Evolutionary conservation across 139 green algal species (phyloP), one percentile per base, ranked within the genome.

Genomic region (Closterium sp.): DNA sequence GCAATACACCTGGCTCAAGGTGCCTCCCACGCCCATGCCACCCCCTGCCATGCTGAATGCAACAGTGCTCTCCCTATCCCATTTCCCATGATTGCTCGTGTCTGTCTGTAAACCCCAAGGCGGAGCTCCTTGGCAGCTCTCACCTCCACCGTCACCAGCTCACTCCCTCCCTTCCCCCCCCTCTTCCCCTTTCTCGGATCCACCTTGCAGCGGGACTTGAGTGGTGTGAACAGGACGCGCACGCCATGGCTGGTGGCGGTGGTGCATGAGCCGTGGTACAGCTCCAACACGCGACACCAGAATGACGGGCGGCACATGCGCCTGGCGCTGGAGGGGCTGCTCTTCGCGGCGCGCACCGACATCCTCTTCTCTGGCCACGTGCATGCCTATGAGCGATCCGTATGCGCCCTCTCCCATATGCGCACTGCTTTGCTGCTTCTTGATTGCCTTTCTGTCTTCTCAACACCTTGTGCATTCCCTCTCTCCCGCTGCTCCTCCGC

Each of bases 181-280:
- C 43, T 69, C 43, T n/a, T n/a, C n/a, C 3, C 43, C 43, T 69
- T 25, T 69, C 43, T 25, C 23, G 43, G 1, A 28, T 69, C 12
- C 43, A 28, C 23, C 12, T 12, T 25, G 81, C 88, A 93, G 89
- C n/a, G 87, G 2, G 96, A 98, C 92, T 94, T 98, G 33, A 91
- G 89, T 0, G 35, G 83, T 16, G 94, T 98, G 34, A 95, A 97
- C 93, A 92, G 96, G 33, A 87, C 23, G 2, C 88, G 91, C 34
- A 97, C 96, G n/a, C 96, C 96, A 8, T 98, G 96, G 96, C 34
- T 98, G 32, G 91, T 98, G 32, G 96, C 95, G 4, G 91, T 89
- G 76, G 92, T 97, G 84, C 97, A 98, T 89, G 97, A 95, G 12
- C 97, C 97, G n/a, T 98, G 96, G 95, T 97, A 97, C 95, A 97